phyloP scores from a whole-genome alignment of 2,329 filamentous ascomycete species.

The Alternaria ethzedia region DNA sequence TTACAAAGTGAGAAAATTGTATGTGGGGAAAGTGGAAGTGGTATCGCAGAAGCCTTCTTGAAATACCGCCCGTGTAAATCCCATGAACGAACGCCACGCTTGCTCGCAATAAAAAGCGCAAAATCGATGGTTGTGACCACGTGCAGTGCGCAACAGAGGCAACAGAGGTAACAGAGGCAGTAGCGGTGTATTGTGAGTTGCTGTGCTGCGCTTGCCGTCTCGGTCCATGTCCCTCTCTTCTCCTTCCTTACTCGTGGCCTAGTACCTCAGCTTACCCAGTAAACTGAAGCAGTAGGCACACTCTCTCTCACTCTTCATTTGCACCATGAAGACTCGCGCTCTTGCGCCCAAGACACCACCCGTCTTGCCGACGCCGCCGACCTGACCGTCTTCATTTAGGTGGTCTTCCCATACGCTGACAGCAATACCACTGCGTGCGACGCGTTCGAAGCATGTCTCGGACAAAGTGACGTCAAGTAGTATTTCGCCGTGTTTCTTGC shows the following conservation, averaged over 20 bases:
- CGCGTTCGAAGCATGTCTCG: slow-evolving; percentile 81
- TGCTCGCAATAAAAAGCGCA: neutral
- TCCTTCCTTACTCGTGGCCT: neutral
- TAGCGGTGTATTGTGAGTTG: neutral
- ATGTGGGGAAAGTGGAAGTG: neutral
- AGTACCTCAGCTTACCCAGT: slow-evolving; percentile 59
- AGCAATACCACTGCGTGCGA: slow-evolving; percentile 85
- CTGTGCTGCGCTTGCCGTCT: neutral
- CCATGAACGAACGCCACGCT: slow-evolving; percentile 1
- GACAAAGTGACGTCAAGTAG: slow-evolving; percentile 84
- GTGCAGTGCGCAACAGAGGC: neutral
- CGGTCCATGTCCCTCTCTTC: neutral
- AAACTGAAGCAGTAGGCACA: slow-evolving; percentile 57
- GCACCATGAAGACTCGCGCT: slow-evolving; percentile 70
- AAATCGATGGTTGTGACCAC: neutral
- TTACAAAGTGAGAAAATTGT: slow-evolving; percentile 3
- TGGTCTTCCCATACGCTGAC: slow-evolving; percentile 80
- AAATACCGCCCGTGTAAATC: neutral
- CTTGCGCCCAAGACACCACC: slow-evolving; percentile 64
- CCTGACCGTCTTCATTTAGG: slow-evolving; percentile 57
- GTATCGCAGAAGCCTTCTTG: slow-evolving; percentile 3
- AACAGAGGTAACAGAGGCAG: neutral
- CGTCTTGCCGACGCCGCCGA: slow-evolving; percentile 65
- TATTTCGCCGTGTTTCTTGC: slow-evolving; percentile 70
- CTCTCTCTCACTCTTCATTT: slow-evolving; percentile 57